phyloP scores from a whole-genome alignment of 768 basidiomycete species.

The Suillus fuscotomentosus region DNA sequence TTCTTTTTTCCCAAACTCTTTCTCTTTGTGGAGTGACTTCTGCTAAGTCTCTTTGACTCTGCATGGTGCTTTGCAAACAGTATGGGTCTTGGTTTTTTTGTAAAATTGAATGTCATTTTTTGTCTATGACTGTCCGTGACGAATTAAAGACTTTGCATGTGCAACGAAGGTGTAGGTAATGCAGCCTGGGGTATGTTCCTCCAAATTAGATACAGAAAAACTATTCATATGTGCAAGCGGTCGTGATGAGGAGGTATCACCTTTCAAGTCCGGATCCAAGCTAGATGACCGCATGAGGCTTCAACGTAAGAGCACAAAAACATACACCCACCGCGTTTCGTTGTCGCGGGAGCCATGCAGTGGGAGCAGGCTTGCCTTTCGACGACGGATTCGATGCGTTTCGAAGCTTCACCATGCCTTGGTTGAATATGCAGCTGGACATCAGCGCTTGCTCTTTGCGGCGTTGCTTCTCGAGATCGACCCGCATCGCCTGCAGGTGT shows the following conservation, averaged over 20 bases:
- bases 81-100: background rate
- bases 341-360: slow-evolving; percentile 71
- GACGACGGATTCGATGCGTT: slow-evolving; percentile 56
- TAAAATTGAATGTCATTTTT: too few species aligned
- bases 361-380: slow-evolving; percentile 46
- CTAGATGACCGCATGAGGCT: slow-evolving; percentile 10
- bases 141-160: too few species aligned
- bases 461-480: slow-evolving; percentile 61
- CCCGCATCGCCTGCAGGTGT: slow-evolving; percentile 41
- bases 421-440: slow-evolving; percentile 69
- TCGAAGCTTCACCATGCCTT: slow-evolving; percentile 64
- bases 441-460: slow-evolving; percentile 79
- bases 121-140: too few species aligned
- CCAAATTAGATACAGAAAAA: background rate
- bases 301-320: background rate
- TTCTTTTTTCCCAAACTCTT: slow-evolving; percentile 29
- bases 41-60: slow-evolving; percentile 61
- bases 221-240: background rate
- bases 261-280: slow-evolving; percentile 30
- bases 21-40: slow-evolving; percentile 37
- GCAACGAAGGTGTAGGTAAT: too few species aligned
- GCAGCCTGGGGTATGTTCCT: background rate
- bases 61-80: slow-evolving; percentile 15
- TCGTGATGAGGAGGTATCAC: slow-evolving; percentile 8
- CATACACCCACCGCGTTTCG: slow-evolving; percentile 42